A percentile compares a stretch with the other conserved stretches of the same genome.
Conservation (phyloP, 2,329 filamentous ascomycete genomes). For the Septoria linicola region DNA sequence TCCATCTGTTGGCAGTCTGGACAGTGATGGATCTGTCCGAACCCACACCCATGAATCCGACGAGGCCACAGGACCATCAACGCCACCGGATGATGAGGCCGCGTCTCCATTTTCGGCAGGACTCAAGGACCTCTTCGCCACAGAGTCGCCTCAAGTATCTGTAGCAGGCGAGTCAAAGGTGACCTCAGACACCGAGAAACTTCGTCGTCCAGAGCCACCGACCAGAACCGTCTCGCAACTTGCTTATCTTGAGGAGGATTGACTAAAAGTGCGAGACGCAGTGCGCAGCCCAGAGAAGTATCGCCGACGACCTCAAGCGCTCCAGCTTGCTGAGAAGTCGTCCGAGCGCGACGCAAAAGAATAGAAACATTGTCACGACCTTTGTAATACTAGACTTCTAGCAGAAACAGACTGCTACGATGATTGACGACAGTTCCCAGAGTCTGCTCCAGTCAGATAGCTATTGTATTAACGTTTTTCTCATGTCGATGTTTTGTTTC, state of each 20-base stretch:
- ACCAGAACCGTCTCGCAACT: slow-evolving; percentile 10
- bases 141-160: slow-evolving; percentile 1
- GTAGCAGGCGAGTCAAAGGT: slow-evolving; percentile 2
- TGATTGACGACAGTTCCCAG: slow-evolving; percentile 9
- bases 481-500: neutral
- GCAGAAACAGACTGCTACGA: slow-evolving; percentile 11
- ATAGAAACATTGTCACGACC: neutral
- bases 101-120: slow-evolving; percentile 4
- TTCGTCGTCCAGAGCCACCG: slow-evolving; percentile 6
- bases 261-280: slow-evolving; percentile 12
- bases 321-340: neutral
- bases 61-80: neutral
- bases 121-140: slow-evolving; percentile 3
- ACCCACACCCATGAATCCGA: slow-evolving; percentile 10
- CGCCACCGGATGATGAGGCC: slow-evolving; percentile 4
- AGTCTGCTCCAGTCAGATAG: slow-evolving; percentile 12
- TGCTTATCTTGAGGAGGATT: slow-evolving; percentile 9
- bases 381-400: slow-evolving; percentile 5
- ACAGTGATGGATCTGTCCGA: too few relatives aligned
- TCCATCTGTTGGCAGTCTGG: neutral
- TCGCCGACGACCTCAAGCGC: neutral
- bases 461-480: slow-evolving; percentile 10
- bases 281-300: slow-evolving; percentile 4
- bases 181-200: neutral
- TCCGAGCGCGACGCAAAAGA: neutral